A percentile compares a stretch with the other conserved stretches of the same genome.
Conservation (phyloP, 768 basidiomycete species). For the Leucocoprinus leucothites region DNA sequence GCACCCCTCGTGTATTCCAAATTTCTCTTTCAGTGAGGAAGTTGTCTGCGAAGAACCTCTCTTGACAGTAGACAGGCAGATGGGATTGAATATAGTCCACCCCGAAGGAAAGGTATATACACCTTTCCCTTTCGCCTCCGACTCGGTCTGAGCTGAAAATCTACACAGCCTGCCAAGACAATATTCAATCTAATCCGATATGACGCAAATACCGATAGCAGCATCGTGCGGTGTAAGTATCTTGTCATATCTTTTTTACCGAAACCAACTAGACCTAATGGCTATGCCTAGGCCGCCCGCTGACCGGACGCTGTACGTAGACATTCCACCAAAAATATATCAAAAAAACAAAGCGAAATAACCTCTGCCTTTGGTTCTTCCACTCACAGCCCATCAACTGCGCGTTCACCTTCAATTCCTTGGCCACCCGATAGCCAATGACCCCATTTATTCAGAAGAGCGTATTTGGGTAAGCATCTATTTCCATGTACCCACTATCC, state of each 20-base stretch:
- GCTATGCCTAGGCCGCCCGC: constrained; percentile 61
- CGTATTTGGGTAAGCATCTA: constrained; percentile 63
- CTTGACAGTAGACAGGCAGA: constrained; percentile 90
- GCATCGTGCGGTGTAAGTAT: constrained; percentile 76
- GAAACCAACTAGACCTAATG: constrained; percentile 2
- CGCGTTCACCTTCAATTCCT: constrained; percentile 95
- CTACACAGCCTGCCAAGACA: constrained; percentile 75
- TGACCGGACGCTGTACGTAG: constrained; percentile 87
- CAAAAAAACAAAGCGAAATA: background rate
- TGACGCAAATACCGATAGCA: constrained; percentile 75
- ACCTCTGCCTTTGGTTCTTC: background rate
- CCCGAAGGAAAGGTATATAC: constrained; percentile 82
- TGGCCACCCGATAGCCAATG: constrained; percentile 92
- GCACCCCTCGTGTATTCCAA: background rate
- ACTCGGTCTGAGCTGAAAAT: constrained; percentile 2
- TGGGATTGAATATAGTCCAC: constrained; percentile 95
- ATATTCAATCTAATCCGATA: constrained; percentile 83
- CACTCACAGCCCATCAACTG: constrained; percentile 83
- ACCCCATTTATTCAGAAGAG: constrained; percentile 84
- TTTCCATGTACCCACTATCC: constrained; percentile 13
- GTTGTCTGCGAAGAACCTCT: constrained; percentile 83
- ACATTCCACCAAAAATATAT: background rate
- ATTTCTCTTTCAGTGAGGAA: constrained; percentile 53
- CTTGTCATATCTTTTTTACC: constrained; percentile 4
- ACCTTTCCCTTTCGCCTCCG: background rate